phyloP scores from a whole-genome alignment of 2,329 filamentous ascomycete species.

The Fusarium setosum region DNA sequence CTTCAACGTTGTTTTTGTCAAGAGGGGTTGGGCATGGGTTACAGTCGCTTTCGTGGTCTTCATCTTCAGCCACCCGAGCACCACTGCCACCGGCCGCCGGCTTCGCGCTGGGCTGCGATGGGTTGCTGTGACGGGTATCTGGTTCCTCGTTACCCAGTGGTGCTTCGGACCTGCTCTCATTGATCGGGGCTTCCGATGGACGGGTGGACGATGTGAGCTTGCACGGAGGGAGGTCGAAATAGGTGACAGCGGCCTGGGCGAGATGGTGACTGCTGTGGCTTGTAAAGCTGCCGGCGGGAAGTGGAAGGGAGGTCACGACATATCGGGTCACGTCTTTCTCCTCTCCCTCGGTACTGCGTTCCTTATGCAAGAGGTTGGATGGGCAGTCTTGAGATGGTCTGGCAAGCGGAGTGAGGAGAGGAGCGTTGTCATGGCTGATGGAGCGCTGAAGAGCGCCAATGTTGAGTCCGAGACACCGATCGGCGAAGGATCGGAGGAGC shows the following conservation, averaged over 20 bases:
- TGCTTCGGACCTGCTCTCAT: conserved; percentile 93
- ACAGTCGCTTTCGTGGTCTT: conserved; percentile 80
- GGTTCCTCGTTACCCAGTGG: conserved; percentile 95
- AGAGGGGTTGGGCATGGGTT: conserved; percentile 94
- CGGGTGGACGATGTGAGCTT: conserved; percentile 84
- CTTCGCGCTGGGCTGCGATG: conserved; percentile 76
- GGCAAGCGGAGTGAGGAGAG: conserved; percentile 67
- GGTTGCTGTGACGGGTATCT: conserved; percentile 77
- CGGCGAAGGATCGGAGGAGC: conserved; percentile 38
- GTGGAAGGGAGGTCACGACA: conserved; percentile 96
- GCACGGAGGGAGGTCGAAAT: conserved; percentile 59
- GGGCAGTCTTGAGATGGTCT: conserved; percentile 60
- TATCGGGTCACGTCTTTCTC: conserved; percentile 95
- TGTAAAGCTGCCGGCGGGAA: conserved; percentile 85
- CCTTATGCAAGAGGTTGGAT: conserved; percentile 82
- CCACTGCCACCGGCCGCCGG: conserved; percentile 51
- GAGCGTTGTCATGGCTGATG: conserved; percentile 73
- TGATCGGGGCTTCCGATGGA: conserved; percentile 89
- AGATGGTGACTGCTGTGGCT: conserved; percentile 77
- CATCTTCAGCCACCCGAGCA: conserved; percentile 72
- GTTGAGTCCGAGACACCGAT: conserved; percentile 54
- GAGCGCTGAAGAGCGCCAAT: conserved; percentile 70
- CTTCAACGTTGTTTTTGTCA: conserved; percentile 94
- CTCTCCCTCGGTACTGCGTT: conserved; percentile 87
- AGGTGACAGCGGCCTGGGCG: conserved; percentile 58